phyloP scores from a whole-genome alignment of 495 filamentous ascomycete genomes.

The Friedmanniomyces endolithicus region DNA sequence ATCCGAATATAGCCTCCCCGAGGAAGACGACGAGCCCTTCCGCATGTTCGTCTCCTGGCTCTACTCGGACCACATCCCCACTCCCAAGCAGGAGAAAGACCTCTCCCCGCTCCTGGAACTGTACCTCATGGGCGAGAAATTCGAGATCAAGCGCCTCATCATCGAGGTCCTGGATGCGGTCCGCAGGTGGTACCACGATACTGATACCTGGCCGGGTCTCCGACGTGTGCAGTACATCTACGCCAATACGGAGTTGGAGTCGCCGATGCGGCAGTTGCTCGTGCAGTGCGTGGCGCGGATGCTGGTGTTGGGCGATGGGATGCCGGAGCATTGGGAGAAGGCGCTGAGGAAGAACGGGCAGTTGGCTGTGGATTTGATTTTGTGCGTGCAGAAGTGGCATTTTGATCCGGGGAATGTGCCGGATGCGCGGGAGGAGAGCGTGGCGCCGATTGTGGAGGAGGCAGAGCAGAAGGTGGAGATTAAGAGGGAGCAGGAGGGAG shows the following conservation, averaged over 20 bases:
- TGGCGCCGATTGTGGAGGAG: conserved; percentile 23
- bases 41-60: conserved; percentile 39
- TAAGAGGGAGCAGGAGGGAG: conserved; percentile 21
- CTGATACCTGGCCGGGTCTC: conserved; percentile 35
- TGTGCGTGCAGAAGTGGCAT: conserved; percentile 37
- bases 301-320: conserved; percentile 30
- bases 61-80: conserved; percentile 31
- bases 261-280: conserved; percentile 37
- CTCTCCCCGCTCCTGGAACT: conserved; percentile 35
- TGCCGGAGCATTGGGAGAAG: conserved; percentile 38
- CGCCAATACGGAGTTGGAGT: conserved; percentile 35
- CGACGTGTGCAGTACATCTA: conserved; percentile 42
- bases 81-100: conserved; percentile 33
- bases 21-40: conserved; percentile 36
- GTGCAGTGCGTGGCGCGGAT: conserved; percentile 33
- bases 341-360: conserved; percentile 38
- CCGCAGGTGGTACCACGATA: conserved; percentile 34
- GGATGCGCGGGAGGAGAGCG: conserved; percentile 33
- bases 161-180: conserved; percentile 33
- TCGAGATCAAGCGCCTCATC: conserved; percentile 27
- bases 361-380: conserved; percentile 38
- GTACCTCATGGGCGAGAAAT: conserved; percentile 36
- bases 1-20: conserved; percentile 33
- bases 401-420: conserved; percentile 33
- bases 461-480: conserved; percentile 24